Percentiles rank a stretch among this genome's conserved stretches.
phyloP scores from a whole-genome alignment of 78 protist species.

The Guillardia theta region DNA sequence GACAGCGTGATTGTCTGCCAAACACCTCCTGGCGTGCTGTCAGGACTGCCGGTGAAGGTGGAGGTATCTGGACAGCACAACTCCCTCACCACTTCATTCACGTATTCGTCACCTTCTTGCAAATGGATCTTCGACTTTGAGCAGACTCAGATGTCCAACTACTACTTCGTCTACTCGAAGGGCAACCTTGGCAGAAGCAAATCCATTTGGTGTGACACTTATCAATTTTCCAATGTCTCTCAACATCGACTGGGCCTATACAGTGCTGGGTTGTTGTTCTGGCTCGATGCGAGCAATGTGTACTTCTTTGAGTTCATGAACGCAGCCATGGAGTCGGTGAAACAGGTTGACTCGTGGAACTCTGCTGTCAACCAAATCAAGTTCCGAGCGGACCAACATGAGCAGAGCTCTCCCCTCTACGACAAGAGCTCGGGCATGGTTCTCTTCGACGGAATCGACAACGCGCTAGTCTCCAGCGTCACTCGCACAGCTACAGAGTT shows the following conservation, averaged over 20 bases:
- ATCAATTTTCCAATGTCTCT: not conserved
- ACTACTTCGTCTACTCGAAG: not conserved
- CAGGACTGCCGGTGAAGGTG: not conserved
- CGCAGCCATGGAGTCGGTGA: not conserved
- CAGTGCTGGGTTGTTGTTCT: not conserved
- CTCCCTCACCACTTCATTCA: not conserved
- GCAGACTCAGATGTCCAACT: too few relatives aligned
- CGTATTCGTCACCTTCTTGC: not conserved
- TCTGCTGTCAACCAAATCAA: not conserved
- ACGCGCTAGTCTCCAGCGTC: not conserved
- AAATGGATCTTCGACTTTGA: not conserved
- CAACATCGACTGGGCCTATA: not conserved
- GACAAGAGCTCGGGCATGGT: not conserved
- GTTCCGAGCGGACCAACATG: not conserved
- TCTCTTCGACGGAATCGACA: not conserved
- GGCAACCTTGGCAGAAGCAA: not conserved
- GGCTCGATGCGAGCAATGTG: not conserved
- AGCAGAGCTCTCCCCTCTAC: not conserved
- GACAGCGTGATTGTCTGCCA: not conserved
- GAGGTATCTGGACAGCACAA: not conserved
- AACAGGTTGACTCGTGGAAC: not conserved
- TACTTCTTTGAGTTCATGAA: too few relatives aligned
- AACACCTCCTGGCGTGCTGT: not conserved
- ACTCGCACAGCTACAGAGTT: not conserved
- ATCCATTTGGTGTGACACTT: not conserved